Conservation (phyloP, 1,284 basidiomycete genomes). For the Ustilago esculenta region DNA sequence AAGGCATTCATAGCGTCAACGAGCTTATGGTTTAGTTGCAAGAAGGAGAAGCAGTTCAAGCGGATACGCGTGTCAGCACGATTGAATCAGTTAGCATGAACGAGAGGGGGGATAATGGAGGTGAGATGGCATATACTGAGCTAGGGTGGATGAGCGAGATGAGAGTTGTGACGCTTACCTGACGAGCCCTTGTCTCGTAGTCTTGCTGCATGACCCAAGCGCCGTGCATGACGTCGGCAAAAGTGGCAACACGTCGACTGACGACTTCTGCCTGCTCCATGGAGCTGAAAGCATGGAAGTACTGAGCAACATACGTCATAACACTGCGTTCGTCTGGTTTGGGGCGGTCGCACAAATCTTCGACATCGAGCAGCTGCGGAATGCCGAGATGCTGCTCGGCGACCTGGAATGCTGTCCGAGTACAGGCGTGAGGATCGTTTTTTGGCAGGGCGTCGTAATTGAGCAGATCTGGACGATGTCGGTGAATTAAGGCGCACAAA, state of each 20-base stretch:
- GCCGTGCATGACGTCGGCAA: slow-evolving; percentile 88
- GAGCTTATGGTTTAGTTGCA: slow-evolving; percentile 50
- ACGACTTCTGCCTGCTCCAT: slow-evolving; percentile 97
- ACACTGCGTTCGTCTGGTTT: slow-evolving; percentile 93
- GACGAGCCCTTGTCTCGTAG: slow-evolving; percentile 86
- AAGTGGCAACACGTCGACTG: slow-evolving; percentile 90
- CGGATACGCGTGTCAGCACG: no score
- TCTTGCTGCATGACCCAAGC: slow-evolving; percentile 80
- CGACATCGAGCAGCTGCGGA: slow-evolving; percentile 92
- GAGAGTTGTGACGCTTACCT: slow-evolving; percentile 70
- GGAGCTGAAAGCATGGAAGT: slow-evolving; percentile 96
- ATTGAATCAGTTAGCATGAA: no score
- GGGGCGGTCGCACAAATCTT: slow-evolving; percentile 88
- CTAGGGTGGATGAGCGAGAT: no score
- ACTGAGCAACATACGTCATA: slow-evolving; percentile 95
- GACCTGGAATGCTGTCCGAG: slow-evolving; percentile 34
- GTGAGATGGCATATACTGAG: no score
- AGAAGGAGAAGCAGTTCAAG: no score
- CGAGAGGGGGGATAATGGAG: no score
- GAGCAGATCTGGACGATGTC: slow-evolving; percentile 91
- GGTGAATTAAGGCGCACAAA: slow-evolving; percentile 94
- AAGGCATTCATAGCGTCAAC: slow-evolving; percentile 45
- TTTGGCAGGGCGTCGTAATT: slow-evolving; percentile 80
- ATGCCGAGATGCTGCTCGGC: slow-evolving; percentile 41
- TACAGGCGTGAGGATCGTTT: slow-evolving; percentile 71